These are phyloP conservation scores for Metrosideros polymorpha DNA, from an alignment of 441 rosid genomes.

Conservation along the genomic window DNA sequence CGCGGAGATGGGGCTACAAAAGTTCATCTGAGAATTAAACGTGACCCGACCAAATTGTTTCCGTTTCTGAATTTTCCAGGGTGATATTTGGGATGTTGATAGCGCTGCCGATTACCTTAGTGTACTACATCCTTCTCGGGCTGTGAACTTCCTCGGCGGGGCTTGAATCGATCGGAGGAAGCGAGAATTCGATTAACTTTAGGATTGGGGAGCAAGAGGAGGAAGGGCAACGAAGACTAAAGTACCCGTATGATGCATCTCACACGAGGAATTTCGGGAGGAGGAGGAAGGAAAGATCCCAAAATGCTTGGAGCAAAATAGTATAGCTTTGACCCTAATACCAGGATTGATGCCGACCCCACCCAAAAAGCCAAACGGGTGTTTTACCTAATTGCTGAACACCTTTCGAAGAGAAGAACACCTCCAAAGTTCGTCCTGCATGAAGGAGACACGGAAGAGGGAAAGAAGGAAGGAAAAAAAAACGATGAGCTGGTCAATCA, in stretches of 20 bases:
- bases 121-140: not conserved
- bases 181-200: not conserved
- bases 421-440: not conserved
- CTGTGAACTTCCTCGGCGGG: not conserved
- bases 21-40: not conserved
- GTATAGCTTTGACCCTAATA: not conserved
- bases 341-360: not conserved
- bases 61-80: not conserved
- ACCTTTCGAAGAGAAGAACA: not conserved
- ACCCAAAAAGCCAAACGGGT: not conserved
- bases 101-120: not conserved
- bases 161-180: not conserved
- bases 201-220: not conserved
- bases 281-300: not conserved
- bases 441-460: not conserved
- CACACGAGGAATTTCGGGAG: not conserved
- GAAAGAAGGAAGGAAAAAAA: not conserved
- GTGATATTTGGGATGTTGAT: not conserved
- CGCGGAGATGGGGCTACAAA: not conserved
- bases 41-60: not conserved
- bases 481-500: not conserved
- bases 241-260: not conserved
- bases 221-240: not conserved
- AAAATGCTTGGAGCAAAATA: not conserved
- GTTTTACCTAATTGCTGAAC: not conserved